Base-by-base conservation (phyloP, 2,329 filamentous ascomycete genomes). In the Fusarium tanahbumbuense region DNA sequence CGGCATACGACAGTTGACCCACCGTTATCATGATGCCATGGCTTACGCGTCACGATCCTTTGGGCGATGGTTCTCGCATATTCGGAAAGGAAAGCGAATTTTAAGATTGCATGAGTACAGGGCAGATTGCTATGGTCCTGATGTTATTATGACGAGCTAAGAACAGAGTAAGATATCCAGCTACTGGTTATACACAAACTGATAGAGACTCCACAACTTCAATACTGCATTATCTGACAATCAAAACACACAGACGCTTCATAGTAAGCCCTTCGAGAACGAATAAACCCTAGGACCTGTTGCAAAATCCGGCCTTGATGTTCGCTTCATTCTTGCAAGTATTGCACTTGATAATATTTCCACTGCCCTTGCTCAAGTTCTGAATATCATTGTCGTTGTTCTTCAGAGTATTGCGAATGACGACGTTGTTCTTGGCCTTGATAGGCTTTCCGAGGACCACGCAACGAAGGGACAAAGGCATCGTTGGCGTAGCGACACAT, bases 331-430 rank as follows among this genome's bases (percentile, higher is more conserved):
- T 65, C 18, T 45, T 34, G 23, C 75, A 75, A 10, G 60, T 53
- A 28, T 77, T 78, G 54, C 77, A 73, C 40, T 63, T 69, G 20
- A 75, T 46, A 10, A 77, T 32, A 47, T 78, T 79, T 28, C 62
- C 63, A 16, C 22, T 20, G 3, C 61, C 66, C 18, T 65, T 47
- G 9, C 75, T 67, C 2, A 58, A 57, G 8, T 70, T 66, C 8
- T 56, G 54, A 11, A 73, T 58, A 28, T 79, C 77, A 12, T 71
- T 55, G 28, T 76, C 74, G 42, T 80, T 80, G 2, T 76, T 60
- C 11, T 60, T 66, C 4, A 80, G 42, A 1, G 57, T 77, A 32
- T 81, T 80, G 8, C 68, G 68, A 12, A 68, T 66, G 20, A 80
- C 50, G 3, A 73, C 41, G 37, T 80, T 81, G 2, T 72, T 70